Base-by-base conservation (phyloP, 1,139 yeast species). In the Arxiozyma slooffiae region DNA sequence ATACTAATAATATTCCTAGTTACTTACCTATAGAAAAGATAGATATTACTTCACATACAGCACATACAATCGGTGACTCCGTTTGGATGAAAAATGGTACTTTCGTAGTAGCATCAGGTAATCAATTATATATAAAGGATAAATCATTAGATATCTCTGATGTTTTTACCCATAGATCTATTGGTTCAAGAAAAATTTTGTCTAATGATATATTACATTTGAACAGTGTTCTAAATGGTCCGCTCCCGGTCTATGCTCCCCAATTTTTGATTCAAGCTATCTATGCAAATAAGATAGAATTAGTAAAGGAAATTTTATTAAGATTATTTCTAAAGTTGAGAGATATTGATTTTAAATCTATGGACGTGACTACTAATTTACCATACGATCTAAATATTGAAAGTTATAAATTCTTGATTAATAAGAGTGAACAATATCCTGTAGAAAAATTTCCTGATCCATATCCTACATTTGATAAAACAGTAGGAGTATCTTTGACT, bases 171-270 rank as follows among this genome's bases (percentile, higher is more conserved):
- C 68, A 71, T 44, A 67, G 70, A 48, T 68, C 74, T 0, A 70
- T 77, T 38, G 78, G 79, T 1, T 71, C 82, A 0, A 67, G 75
- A 52, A 74, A 69, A 49, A 75, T 76, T 50, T 67, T 70, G 21
- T 69, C 71, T 7, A 73, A 75, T 53, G 81, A 79, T 55, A 72
- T 80, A 1, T 78, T 86, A 59, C 81, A 78, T 52, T 73, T 89
- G 51, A 86, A 85, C 44, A 72, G 87, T 18, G 82, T 88, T 1
- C 69, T 92, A 50, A 89, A 89, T 68, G 96, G 97, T 30, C 94
- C 95, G 0, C 67, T 92, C 38, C 97, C 97, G 0, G 70, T 89
- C 1, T 92, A 86, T 60, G 97, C 92, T 62, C 98, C 98, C 0
- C 96, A 89, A 65, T 77, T 88, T 53, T 69, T 92, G 42, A 83